Conservation (phyloP, 345 rosid species). For the Lepidium sativum region DNA sequence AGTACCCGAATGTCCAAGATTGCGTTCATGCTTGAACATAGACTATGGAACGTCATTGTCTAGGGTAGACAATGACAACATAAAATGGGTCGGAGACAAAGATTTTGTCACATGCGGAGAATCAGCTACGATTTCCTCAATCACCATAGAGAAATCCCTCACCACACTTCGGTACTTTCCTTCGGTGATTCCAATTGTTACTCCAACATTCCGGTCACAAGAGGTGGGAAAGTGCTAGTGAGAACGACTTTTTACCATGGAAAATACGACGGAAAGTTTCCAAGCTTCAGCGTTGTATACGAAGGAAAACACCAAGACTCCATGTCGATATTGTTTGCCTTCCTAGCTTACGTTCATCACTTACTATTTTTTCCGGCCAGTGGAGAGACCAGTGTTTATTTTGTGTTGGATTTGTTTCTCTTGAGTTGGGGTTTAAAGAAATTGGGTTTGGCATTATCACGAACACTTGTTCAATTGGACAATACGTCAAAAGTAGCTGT, state of each 20-base stretch:
- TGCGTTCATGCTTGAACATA: constrained; percentile 12
- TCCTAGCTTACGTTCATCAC: not conserved
- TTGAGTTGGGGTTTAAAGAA: too few relatives aligned
- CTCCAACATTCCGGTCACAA: constrained; percentile 11
- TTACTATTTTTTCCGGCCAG: constrained; percentile 9
- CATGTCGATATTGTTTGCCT: not conserved
- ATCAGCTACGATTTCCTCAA: not conserved
- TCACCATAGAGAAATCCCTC: not conserved
- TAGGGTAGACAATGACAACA: not conserved
- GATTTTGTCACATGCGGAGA: constrained; percentile 10
- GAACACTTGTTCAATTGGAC: too few relatives aligned
- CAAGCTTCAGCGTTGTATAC: constrained; percentile 6
- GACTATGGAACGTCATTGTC: constrained; percentile 23
- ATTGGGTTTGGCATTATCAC: too few relatives aligned
- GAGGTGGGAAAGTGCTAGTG: constrained; percentile 8
- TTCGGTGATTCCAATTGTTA: constrained; percentile 18
- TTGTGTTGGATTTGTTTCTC: too few relatives aligned
- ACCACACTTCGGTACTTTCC: constrained; percentile 21
- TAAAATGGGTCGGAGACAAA: constrained; percentile 26
- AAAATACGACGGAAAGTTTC: constrained; percentile 14
- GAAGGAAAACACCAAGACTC: constrained; percentile 15
- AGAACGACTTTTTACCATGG: constrained; percentile 21
- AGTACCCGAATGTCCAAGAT: too few relatives aligned
- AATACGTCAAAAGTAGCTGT: too few relatives aligned
- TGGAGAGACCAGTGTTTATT: constrained; percentile 15